These are phyloP conservation scores for Solanum acaule DNA, from an alignment of 257 asterid genomes.

Conservation along the genomic window DNA sequence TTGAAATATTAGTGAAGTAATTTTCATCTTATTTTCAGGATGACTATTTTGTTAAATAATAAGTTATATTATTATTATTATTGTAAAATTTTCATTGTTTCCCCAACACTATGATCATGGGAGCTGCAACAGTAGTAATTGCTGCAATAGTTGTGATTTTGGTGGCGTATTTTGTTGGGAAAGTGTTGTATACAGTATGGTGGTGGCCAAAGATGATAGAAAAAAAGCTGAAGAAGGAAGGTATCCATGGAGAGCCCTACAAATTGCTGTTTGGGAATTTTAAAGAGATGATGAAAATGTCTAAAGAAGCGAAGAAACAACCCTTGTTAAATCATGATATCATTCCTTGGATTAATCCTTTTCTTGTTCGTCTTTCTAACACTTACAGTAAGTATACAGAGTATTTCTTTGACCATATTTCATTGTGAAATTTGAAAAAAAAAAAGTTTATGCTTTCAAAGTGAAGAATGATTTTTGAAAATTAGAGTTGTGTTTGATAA, in stretches of 20 bases:
- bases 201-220: constrained; percentile 22
- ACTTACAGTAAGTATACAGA: not conserved
- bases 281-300: not conserved
- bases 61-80: no score
- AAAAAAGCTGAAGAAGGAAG: not conserved
- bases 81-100: no score
- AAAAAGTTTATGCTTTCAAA: no score
- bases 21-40: no score
- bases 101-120: not conserved
- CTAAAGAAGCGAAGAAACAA: constrained; percentile 5
- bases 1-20: no score
- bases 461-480: no score
- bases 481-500: no score
- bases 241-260: constrained; percentile 15
- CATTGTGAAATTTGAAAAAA: no score
- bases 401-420: no score
- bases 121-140: not conserved
- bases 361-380: constrained; percentile 5
- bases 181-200: not conserved
- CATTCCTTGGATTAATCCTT: constrained; percentile 6
- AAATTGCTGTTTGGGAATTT: constrained; percentile 12
- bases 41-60: no score
- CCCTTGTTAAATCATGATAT: constrained; percentile 13
- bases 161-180: not conserved
- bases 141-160: not conserved